phyloP scores from a whole-genome alignment of 495 filamentous ascomycete genomes.

The Diplogelasinospora grovesii region DNA sequence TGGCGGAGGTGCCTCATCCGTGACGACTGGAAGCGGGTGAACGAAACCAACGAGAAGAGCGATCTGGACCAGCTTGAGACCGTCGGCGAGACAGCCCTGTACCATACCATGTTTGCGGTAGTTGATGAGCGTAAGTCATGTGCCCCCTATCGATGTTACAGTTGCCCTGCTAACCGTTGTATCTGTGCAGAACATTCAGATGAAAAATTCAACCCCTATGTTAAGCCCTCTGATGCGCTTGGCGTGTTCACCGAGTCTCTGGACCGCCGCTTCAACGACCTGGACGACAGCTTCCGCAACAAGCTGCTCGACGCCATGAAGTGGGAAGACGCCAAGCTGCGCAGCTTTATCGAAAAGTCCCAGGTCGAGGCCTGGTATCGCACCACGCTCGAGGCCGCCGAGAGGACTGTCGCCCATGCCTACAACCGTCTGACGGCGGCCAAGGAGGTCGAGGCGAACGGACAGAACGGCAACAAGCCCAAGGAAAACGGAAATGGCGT shows the following conservation, averaged over 20 bases:
- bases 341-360: conserved; percentile 48
- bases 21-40: conserved; percentile 67
- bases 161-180: conserved; percentile 3
- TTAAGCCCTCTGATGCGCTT: conserved; percentile 43
- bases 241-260: conserved; percentile 48
- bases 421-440: conserved; percentile 10
- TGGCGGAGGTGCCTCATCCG: conserved; percentile 77
- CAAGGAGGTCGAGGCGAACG: neutral
- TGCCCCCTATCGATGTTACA: neutral
- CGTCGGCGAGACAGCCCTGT: conserved; percentile 45
- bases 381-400: conserved; percentile 21
- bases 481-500: neutral
- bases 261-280: conserved; percentile 44
- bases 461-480: neutral
- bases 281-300: conserved; percentile 41
- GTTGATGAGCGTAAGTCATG: conserved; percentile 37
- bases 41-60: conserved; percentile 46
- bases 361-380: conserved; percentile 53
- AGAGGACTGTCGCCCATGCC: conserved; percentile 19
- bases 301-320: conserved; percentile 48
- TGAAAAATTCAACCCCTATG: conserved; percentile 33
- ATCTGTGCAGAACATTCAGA: conserved; percentile 13
- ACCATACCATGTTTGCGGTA: conserved; percentile 40
- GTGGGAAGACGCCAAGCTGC: conserved; percentile 47
- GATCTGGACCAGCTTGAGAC: conserved; percentile 39